Conservation (phyloP, 805 yeast species). For the Ogataea sp. region DNA sequence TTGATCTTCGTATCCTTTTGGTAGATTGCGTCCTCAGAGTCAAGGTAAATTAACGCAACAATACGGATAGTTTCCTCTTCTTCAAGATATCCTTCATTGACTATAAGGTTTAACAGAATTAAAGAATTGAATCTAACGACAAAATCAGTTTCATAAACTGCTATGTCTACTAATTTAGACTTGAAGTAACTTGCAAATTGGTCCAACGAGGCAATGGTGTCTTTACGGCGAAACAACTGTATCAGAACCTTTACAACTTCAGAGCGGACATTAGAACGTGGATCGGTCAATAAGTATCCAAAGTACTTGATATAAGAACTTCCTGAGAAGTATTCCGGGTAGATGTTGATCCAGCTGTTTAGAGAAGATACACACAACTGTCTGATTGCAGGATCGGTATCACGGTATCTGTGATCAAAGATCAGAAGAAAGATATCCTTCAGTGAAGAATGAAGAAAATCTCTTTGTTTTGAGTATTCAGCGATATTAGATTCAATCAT, state of each 20-base stretch:
- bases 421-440: constrained; percentile 60
- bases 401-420: constrained; percentile 73
- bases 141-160: constrained; percentile 44
- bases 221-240: constrained; percentile 35
- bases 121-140: constrained; percentile 47
- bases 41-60: constrained; percentile 30
- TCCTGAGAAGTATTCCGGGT: constrained; percentile 66
- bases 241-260: constrained; percentile 54
- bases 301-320: constrained; percentile 65
- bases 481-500: constrained; percentile 33
- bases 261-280: constrained; percentile 47
- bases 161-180: constrained; percentile 56
- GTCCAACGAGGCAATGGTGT: constrained; percentile 54
- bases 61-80: constrained; percentile 43
- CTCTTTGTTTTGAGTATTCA: constrained; percentile 38
- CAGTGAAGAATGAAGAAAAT: constrained; percentile 46
- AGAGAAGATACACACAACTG: constrained; percentile 56
- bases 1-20: constrained; percentile 13
- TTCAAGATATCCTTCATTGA: constrained; percentile 55
- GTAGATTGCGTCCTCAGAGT: constrained; percentile 16
- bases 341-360: constrained; percentile 62
- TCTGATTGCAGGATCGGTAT: constrained; percentile 65
- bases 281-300: constrained; percentile 83
- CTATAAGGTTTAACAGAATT: constrained; percentile 44
- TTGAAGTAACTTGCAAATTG: constrained; percentile 75